These are phyloP conservation scores for Magnusiomyces magnusii DNA, from an alignment of 1,139 yeast species.

Conservation along the genomic window DNA sequence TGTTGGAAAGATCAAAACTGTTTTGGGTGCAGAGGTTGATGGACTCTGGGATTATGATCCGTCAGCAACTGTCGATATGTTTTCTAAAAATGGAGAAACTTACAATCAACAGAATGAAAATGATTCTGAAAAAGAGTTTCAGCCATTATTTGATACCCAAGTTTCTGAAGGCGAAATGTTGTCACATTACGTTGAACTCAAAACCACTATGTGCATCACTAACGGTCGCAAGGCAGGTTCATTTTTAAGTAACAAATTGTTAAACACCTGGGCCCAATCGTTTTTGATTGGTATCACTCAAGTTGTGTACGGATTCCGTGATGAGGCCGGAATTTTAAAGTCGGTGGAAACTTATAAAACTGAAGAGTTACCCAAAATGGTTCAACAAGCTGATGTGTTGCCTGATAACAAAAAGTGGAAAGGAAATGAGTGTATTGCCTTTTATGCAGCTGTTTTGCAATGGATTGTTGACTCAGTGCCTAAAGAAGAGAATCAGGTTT, in stretches of 20 bases:
- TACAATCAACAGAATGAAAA: constrained; percentile 16
- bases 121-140: constrained; percentile 6
- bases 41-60: constrained; percentile 80
- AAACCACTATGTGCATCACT: constrained; percentile 55
- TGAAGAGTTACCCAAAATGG: constrained; percentile 63
- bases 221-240: constrained; percentile 45
- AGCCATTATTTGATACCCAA: constrained; percentile 15
- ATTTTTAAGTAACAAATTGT: constrained; percentile 60
- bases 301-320: constrained; percentile 80
- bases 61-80: constrained; percentile 26
- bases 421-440: constrained; percentile 71
- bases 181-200: constrained; percentile 76
- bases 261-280: constrained; percentile 89
- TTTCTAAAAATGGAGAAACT: neutral
- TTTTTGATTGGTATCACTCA: constrained; percentile 76
- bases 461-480: constrained; percentile 62
- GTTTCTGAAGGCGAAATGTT: constrained; percentile 37
- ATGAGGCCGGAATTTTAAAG: constrained; percentile 53
- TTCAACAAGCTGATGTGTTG: constrained; percentile 34
- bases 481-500: constrained; percentile 41
- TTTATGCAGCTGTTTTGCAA: constrained; percentile 77
- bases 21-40: constrained; percentile 88
- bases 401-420: constrained; percentile 39
- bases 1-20: constrained; percentile 59
- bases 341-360: constrained; percentile 70